Evolutionary conservation across 345 rosid genomes (phyloP).

Genomic region (Salix viminalis): DNA sequence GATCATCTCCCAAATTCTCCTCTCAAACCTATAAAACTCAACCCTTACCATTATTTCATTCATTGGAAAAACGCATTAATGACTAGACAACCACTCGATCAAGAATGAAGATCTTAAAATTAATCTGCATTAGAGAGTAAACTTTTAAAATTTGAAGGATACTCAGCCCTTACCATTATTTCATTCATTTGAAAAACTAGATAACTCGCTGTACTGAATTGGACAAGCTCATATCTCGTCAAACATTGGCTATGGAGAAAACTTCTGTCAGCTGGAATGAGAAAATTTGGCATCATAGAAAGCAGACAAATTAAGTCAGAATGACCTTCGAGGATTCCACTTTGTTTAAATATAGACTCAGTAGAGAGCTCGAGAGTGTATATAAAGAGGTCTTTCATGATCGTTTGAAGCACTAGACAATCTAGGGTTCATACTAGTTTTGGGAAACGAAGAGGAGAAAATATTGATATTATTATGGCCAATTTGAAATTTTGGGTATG

Average conservation of each 20-base stretch:
- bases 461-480: conserved; percentile 13
- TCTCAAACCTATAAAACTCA: not conserved
- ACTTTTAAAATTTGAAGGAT: not conserved
- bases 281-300: not conserved
- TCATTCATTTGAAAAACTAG: not conserved
- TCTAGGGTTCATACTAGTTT: not conserved
- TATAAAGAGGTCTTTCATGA: not conserved
- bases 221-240: not conserved
- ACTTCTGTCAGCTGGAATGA: not conserved
- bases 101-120: not conserved
- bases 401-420: not conserved
- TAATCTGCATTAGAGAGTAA: not conserved
- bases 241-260: not conserved
- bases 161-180: not conserved
- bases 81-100: not conserved
- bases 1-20: not conserved
- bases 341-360: not conserved
- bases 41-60: no score
- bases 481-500: conserved; percentile 20
- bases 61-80: not conserved
- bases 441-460: not conserved
- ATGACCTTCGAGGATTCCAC: not conserved
- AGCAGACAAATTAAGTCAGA: not conserved
- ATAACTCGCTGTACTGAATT: not conserved
- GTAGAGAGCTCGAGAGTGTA: not conserved